These are phyloP conservation scores for Cornus kousa DNA, from an alignment of 148 eudicot species.

Conservation along the genomic window DNA sequence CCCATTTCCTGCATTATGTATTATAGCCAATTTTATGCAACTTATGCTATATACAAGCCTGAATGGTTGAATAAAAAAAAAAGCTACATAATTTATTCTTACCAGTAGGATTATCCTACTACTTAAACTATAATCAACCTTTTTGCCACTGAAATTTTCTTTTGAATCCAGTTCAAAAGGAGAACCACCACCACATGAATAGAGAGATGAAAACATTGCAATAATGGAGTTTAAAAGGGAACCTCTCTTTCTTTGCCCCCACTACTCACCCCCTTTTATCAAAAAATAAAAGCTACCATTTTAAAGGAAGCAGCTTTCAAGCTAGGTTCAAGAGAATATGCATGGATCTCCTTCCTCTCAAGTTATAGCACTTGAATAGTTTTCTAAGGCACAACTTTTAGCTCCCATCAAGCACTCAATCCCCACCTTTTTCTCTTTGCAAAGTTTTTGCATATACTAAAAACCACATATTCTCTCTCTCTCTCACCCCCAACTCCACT, in stretches of 20 bases:
- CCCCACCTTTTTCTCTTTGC: constrained; percentile 28
- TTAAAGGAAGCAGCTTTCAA: constrained; percentile 32
- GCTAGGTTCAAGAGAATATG: constrained; percentile 40
- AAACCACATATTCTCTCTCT: background rate
- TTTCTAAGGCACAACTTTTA: constrained; percentile 19
- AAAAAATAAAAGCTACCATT: constrained; percentile 31
- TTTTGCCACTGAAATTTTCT: constrained; percentile 26
- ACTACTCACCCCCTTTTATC: constrained; percentile 21
- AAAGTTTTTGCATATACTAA: constrained; percentile 20
- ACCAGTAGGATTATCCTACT: background rate
- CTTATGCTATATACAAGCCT: background rate
- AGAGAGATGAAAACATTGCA: constrained; percentile 23
- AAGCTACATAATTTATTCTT: background rate
- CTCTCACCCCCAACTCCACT: constrained; percentile 8
- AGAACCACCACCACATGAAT: constrained; percentile 29
- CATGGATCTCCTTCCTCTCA: constrained; percentile 38
- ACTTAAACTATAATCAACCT: background rate
- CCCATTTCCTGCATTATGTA: background rate
- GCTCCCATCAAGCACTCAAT: constrained; percentile 17
- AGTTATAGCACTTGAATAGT: background rate
- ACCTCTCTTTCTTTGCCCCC: constrained; percentile 39
- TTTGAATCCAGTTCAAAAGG: constrained; percentile 31
- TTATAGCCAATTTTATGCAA: background rate
- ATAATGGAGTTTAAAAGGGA: constrained; percentile 51
- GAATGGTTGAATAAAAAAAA: background rate